phyloP scores from a whole-genome alignment of 2,329 filamentous ascomycete genomes.

The Stachybotrys echinatus region DNA sequence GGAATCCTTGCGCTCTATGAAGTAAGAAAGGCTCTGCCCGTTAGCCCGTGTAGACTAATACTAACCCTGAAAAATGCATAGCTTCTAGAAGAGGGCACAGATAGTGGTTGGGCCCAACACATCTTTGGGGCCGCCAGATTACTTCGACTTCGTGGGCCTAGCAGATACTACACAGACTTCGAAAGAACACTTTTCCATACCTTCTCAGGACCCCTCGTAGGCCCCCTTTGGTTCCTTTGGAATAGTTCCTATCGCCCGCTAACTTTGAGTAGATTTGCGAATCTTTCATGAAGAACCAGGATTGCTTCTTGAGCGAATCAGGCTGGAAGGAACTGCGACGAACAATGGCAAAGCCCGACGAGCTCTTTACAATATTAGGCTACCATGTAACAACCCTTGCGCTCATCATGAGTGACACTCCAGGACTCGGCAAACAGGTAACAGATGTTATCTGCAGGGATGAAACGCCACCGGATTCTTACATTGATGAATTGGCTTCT shows the following conservation, averaged over 20 bases:
- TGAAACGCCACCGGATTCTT: background rate
- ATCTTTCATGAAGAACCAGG: background rate
- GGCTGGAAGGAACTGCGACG: background rate
- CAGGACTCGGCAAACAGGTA: background rate
- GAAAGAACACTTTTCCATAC: background rate
- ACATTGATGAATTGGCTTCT: background rate
- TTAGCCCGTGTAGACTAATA: background rate
- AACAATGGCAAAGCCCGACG: background rate
- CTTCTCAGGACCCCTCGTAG: background rate
- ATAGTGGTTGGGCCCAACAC: background rate
- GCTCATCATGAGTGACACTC: background rate
- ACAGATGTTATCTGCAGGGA: background rate
- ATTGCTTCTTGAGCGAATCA: background rate
- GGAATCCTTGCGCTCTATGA: background rate
- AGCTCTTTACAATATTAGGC: background rate
- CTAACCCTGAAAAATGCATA: background rate
- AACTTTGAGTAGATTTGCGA: background rate
- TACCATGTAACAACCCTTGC: background rate
- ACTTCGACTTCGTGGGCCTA: background rate
- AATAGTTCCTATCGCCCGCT: background rate
- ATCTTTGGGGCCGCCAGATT: background rate
- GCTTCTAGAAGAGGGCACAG: background rate
- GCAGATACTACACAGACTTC: background rate
- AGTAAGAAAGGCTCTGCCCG: background rate
- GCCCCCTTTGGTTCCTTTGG: background rate